Conservation (phyloP, 306 rosid genomes). For the Purshia tridentata region DNA sequence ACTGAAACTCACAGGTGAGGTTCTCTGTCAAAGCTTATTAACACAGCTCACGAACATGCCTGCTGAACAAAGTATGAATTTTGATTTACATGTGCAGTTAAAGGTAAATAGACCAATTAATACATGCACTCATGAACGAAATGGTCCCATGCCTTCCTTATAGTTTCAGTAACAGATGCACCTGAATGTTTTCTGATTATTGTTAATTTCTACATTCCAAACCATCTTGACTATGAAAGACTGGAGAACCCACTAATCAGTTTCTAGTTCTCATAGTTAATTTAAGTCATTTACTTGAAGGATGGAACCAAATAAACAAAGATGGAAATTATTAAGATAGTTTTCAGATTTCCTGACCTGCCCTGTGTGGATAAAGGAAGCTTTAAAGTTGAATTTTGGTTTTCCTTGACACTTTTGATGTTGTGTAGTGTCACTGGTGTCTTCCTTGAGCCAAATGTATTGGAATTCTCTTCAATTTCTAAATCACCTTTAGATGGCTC, state of each 20-base stretch:
- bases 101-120: not conserved
- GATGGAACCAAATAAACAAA: not conserved
- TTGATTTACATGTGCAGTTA: not conserved
- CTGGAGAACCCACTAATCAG: constrained; percentile 7
- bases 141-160: not conserved
- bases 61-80: not conserved
- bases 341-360: constrained; percentile 49
- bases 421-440: constrained; percentile 13
- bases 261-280: constrained; percentile 20
- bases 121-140: not conserved
- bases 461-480: constrained; percentile 36
- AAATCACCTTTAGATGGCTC: constrained; percentile 35
- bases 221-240: constrained; percentile 23
- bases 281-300: not conserved
- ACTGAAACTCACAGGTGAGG: constrained; percentile 6
- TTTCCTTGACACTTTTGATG: constrained; percentile 32
- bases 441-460: constrained; percentile 32
- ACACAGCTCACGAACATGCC: not conserved
- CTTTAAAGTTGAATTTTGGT: constrained; percentile 34
- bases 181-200: not conserved
- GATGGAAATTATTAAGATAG: not conserved
- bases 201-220: constrained; percentile 1
- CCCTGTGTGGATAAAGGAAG: constrained; percentile 32
- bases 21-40: not conserved
- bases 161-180: not conserved